Evolutionary conservation across 1,284 basidiomycete species (phyloP).

Genomic region (Mycena citricolor): DNA sequence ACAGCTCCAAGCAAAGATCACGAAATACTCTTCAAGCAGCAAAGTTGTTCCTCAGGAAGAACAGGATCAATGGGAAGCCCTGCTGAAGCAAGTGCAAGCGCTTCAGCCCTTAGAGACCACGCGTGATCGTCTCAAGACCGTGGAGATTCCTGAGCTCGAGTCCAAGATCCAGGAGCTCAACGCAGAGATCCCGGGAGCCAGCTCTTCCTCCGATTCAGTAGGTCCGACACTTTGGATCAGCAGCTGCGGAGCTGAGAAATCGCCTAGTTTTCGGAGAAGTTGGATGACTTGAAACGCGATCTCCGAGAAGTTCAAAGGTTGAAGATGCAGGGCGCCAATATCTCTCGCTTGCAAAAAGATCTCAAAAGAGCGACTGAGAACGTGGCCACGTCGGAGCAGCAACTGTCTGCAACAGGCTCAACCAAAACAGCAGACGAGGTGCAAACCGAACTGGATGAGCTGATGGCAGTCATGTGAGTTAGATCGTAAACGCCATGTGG

Average conservation of each 20-base stretch:
- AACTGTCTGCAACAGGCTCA: conserved; percentile 71
- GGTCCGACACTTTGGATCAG: too few species aligned
- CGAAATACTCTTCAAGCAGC: conserved; percentile 44
- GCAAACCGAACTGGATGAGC: conserved; percentile 67
- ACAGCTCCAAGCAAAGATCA: conserved; percentile 58
- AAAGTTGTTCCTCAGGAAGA: conserved; percentile 45
- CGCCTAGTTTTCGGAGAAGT: conserved; percentile 45
- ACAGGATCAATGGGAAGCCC: conserved; percentile 59
- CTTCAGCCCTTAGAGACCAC: conserved; percentile 56
- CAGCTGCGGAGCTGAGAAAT: conserved; percentile 57
- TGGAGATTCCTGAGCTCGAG: conserved; percentile 70
- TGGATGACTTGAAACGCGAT: conserved; percentile 50
- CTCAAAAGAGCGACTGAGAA: conserved; percentile 66
- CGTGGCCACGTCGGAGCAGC: conserved; percentile 64
- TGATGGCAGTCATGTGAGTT: conserved; percentile 69
- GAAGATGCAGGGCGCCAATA: conserved; percentile 62
- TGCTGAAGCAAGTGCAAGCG: conserved; percentile 57
- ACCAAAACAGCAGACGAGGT: conserved; percentile 84
- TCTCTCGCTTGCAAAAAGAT: conserved; percentile 67
- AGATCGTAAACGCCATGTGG: conserved; percentile 3
- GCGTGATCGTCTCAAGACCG: conserved; percentile 52
- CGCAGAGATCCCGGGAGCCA: conserved; percentile 43
- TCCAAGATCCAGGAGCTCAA: conserved; percentile 62
- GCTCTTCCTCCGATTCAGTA: conserved; percentile 8
- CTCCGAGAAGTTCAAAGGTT: conserved; percentile 64